Percentiles rank a stretch among this genome's conserved stretches.
phyloP scores from a whole-genome alignment of 495 filamentous ascomycete genomes.

The Sabuloglossum arenarium region DNA sequence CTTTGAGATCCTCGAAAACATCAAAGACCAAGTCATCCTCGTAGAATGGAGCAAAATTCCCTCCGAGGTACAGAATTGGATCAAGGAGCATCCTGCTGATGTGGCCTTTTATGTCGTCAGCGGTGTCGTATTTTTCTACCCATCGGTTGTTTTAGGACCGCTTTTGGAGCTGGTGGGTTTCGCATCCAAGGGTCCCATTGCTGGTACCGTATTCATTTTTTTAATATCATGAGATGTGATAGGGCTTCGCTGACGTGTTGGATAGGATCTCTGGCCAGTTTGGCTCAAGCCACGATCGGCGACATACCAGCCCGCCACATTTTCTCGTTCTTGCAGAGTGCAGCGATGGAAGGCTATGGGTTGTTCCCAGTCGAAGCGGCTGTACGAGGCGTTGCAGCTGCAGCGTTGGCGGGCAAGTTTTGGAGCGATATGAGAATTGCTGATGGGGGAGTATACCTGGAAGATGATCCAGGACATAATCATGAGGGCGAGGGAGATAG shows the following conservation, averaged over 20 bases:
- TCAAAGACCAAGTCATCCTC: neutral
- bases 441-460: no score
- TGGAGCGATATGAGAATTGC: no score
- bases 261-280: neutral
- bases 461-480: no score
- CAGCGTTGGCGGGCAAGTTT: neutral
- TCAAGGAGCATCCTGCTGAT: slow-evolving; percentile 5
- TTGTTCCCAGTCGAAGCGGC: neutral
- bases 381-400: neutral
- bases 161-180: slow-evolving; percentile 3
- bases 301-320: neutral
- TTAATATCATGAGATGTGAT: no score
- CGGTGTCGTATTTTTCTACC: slow-evolving; percentile 5
- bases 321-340: slow-evolving; percentile 6
- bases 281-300: neutral
- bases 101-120: slow-evolving; percentile 5
- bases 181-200: slow-evolving; percentile 2
- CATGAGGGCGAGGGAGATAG: no score
- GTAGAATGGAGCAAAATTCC: neutral
- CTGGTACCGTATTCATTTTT: slow-evolving; percentile 4
- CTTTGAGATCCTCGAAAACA: neutral
- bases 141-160: slow-evolving; percentile 1
- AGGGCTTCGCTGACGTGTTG: neutral
- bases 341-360: slow-evolving; percentile 8
- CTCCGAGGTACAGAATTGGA: neutral